A percentile compares a stretch with the other conserved stretches of the same genome.
These are phyloP conservation scores for Delphinella strobiligena DNA, from an alignment of 2,329 filamentous ascomycete species.

Conservation along the genomic window DNA sequence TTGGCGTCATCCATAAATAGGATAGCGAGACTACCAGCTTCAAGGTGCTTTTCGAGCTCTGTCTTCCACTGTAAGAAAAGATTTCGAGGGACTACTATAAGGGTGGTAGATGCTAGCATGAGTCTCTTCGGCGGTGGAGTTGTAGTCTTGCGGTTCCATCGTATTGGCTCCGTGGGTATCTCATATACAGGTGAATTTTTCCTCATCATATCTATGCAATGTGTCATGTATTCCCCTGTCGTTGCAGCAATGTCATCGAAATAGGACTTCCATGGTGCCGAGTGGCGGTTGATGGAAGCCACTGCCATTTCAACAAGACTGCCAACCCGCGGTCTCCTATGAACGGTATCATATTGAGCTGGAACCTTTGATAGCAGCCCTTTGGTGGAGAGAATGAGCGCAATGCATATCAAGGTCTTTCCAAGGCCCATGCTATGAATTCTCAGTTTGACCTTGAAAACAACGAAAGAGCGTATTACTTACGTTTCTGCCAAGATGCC, in stretches of 20 bases:
- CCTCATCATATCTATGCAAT: constrained; percentile 43
- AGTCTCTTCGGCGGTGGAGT: constrained; percentile 37
- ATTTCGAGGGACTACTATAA: constrained; percentile 75
- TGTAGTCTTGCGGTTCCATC: constrained; percentile 30
- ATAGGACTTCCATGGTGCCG: constrained; percentile 57
- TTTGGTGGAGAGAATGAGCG: constrained; percentile 59
- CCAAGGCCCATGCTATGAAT: constrained; percentile 68
- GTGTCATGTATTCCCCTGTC: constrained; percentile 37
- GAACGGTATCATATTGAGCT: constrained; percentile 39
- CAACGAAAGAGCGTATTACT: too few relatives aligned
- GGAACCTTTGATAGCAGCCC: constrained; percentile 56
- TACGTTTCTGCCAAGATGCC: constrained; percentile 70
- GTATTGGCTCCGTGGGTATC: constrained; percentile 26
- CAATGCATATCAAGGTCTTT: constrained; percentile 78
- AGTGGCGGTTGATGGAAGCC: constrained; percentile 51
- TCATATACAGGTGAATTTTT: constrained; percentile 23
- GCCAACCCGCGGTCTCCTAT: constrained; percentile 39
- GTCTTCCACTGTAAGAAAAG: constrained; percentile 72
- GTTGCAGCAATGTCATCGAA: constrained; percentile 41
- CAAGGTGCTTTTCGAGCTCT: constrained; percentile 69
- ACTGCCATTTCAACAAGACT: constrained; percentile 68
- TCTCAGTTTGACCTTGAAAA: too few relatives aligned
- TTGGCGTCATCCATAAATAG: constrained; percentile 46
- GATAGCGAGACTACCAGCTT: constrained; percentile 42
- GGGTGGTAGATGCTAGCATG: constrained; percentile 53